Conservation (phyloP, 2,329 filamentous ascomycete species). For the Ceratocystis smalleyi region DNA sequence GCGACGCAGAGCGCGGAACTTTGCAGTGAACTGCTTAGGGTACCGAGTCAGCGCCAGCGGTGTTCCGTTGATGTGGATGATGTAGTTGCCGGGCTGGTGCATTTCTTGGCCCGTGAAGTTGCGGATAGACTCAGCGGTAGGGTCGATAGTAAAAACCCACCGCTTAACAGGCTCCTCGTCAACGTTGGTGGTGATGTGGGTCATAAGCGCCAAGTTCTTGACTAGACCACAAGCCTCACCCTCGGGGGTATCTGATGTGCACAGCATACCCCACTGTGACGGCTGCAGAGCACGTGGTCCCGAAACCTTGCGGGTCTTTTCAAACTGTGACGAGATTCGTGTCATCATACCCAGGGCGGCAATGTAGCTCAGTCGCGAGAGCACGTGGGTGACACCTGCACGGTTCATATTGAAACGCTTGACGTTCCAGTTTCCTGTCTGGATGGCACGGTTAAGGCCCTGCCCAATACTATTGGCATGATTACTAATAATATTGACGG, state of each 20-base stretch:
- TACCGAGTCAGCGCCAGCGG: constrained; percentile 75
- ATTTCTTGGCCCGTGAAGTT: constrained; percentile 64
- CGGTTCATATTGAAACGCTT: constrained; percentile 99
- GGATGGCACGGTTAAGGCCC: constrained; percentile 89
- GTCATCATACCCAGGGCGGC: constrained; percentile 99
- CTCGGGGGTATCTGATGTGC: constrained; percentile 92
- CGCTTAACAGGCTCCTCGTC: constrained; percentile 81
- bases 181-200: constrained; percentile 93
- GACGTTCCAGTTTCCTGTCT: constrained; percentile 93
- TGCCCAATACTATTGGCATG: constrained; percentile 77
- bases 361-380: constrained; percentile 92
- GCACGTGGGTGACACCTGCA: constrained; percentile 87
- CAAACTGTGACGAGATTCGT: constrained; percentile 92
- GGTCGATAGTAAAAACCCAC: constrained; percentile 73
- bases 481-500: constrained; percentile 66
- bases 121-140: constrained; percentile 63
- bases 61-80: constrained; percentile 91
- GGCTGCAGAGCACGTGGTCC: constrained; percentile 91
- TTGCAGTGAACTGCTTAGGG: constrained; percentile 71
- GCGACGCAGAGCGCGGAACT: constrained; percentile 72
- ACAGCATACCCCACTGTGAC: constrained; percentile 97
- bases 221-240: constrained; percentile 95
- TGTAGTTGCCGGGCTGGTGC: constrained; percentile 67
- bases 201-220: constrained; percentile 97
- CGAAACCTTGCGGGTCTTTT: constrained; percentile 93